These are phyloP conservation scores for Rhododendron kiyosumense DNA, from an alignment of 148 eudicot genomes.

Conservation along the genomic window DNA sequence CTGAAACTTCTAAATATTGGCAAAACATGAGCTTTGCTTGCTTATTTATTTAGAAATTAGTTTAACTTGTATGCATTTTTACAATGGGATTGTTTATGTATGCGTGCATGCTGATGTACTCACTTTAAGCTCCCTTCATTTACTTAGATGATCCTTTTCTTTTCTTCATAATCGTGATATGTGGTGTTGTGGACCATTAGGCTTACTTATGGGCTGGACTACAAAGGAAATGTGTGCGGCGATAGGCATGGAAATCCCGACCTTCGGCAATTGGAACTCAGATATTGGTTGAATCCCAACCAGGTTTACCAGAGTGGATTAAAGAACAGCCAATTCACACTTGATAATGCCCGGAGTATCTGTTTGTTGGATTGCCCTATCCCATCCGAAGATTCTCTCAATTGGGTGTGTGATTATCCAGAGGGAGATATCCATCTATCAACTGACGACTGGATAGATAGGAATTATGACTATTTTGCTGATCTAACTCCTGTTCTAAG, in stretches of 20 bases:
- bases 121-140: neutral
- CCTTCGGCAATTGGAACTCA: conserved; percentile 77
- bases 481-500: conserved; percentile 84
- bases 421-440: conserved; percentile 79
- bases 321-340: conserved; percentile 51
- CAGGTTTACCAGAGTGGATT: conserved; percentile 84
- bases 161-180: neutral
- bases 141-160: neutral
- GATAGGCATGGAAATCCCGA: conserved; percentile 64
- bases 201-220: conserved; percentile 84
- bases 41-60: neutral
- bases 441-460: conserved; percentile 80
- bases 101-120: neutral
- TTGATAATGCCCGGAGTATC: conserved; percentile 77
- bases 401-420: conserved; percentile 98
- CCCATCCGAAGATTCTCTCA: conserved; percentile 84
- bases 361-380: conserved; percentile 91
- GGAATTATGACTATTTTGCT: conserved; percentile 86
- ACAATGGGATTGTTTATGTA: neutral
- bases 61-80: neutral
- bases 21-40: neutral
- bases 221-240: conserved; percentile 91
- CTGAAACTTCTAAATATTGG: neutral
- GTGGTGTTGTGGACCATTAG: conserved; percentile 27
- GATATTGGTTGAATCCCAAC: conserved; percentile 91